A percentile compares a stretch with the other conserved stretches of the same genome.
phyloP scores from a whole-genome alignment of 805 yeast species.

The Starmerella bacillaris region DNA sequence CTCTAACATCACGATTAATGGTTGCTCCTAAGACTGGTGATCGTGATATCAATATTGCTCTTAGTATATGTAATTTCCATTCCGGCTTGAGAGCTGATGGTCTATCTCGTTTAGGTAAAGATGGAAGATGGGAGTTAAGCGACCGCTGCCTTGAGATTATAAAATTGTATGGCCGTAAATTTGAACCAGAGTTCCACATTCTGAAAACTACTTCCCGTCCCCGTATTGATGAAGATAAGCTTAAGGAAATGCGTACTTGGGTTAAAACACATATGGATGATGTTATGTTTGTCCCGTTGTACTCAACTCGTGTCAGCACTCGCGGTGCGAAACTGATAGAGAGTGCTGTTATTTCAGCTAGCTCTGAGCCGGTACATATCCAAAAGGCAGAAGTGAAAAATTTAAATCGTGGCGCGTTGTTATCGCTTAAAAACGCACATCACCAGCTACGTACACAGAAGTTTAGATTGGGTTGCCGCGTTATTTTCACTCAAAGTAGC shows the following conservation, averaged over 20 bases:
- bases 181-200: constrained; percentile 30
- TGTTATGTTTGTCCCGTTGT: constrained; percentile 50
- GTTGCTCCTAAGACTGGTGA: constrained; percentile 29
- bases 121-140: constrained; percentile 64
- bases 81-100: constrained; percentile 74
- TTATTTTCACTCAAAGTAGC: constrained; percentile 61
- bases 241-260: constrained; percentile 28
- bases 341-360: constrained; percentile 13
- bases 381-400: constrained; percentile 43
- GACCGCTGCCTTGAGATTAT: constrained; percentile 52
- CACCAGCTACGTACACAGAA: constrained; percentile 55
- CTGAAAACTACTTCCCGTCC: constrained; percentile 20
- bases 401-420: constrained; percentile 68
- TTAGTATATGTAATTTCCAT: constrained; percentile 67
- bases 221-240: constrained; percentile 6
- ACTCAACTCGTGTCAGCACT: constrained; percentile 59
- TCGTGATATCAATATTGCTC: constrained; percentile 49
- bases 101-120: constrained; percentile 45
- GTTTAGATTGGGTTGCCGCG: constrained; percentile 78
- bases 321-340: constrained; percentile 54
- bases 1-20: constrained; percentile 52
- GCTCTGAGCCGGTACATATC: constrained; percentile 26
- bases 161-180: constrained; percentile 39
- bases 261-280: constrained; percentile 28
- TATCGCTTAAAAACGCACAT: constrained; percentile 57